phyloP scores from a whole-genome alignment of 257 asterid species.

The Plectranthus barbatus region DNA sequence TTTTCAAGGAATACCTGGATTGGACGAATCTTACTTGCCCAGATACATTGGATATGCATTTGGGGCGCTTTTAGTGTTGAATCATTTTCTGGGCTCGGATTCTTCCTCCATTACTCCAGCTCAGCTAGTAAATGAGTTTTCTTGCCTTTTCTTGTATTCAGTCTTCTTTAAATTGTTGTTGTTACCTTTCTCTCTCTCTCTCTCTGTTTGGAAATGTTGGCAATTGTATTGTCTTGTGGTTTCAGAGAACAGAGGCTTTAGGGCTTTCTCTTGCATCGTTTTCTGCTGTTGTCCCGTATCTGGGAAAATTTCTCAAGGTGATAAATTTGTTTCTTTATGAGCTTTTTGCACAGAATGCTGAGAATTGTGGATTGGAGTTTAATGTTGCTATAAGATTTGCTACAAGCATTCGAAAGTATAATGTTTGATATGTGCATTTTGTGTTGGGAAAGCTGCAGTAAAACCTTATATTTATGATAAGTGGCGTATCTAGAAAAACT shows the following conservation, averaged over 20 bases:
- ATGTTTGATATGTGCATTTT: background rate
- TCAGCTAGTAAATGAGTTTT: conserved; percentile 49
- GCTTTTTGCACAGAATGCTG: background rate
- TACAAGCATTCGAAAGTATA: background rate
- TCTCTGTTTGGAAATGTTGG: background rate
- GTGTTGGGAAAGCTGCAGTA: background rate
- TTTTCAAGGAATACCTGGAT: conserved; percentile 68
- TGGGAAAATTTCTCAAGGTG: conserved; percentile 87
- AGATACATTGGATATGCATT: conserved; percentile 87
- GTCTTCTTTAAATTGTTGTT: background rate
- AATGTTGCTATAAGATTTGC: background rate
- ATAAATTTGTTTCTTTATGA: background rate
- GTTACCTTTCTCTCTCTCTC: background rate
- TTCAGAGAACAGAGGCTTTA: conserved; percentile 78
- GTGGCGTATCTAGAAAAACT: too few species aligned
- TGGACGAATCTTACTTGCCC: conserved; percentile 91
- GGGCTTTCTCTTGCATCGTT: conserved; percentile 78
- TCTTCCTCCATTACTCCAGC: conserved; percentile 54
- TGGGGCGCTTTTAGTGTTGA: conserved; percentile 65
- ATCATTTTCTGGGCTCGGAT: conserved; percentile 69
- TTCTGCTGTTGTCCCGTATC: conserved; percentile 65
- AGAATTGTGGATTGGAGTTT: background rate
- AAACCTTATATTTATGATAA: too few species aligned
- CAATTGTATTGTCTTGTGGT: background rate
- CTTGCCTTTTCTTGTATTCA: background rate